Base-by-base conservation (phyloP, 106 monocot genomes). In the Posidonia australis region DNA sequence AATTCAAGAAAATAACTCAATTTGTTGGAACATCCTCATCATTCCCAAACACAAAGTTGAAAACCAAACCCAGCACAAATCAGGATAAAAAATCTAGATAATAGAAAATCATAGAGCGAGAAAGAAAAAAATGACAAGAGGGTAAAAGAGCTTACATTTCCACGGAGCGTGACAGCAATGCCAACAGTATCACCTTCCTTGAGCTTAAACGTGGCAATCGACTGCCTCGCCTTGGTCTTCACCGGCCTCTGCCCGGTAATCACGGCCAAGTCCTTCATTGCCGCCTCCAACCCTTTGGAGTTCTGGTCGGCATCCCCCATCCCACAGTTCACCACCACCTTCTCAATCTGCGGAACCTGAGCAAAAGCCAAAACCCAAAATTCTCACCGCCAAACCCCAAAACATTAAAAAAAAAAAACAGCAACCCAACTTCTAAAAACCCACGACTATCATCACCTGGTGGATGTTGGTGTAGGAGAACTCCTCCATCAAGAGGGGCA, bases 241-340 rank as follows among this genome's bases (percentile, higher is more conserved):
- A 86, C 81, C 1, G 94, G 94, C 65, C 80, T 82, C 80, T 96
- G 94, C 44, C 88, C 88, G 0, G 85, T 83, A 27, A 93, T 93
- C n/a, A 66, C 5, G 14, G 93, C 57, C 67, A 93, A 43, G 54
- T 90, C 82, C 78, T 78, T 96, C 56, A 96, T 84, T 16, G 80
- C 84, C 27, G 81, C 79, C 62, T 96, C 90, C 63, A 96, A 62
- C 13, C 90, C 94, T 67, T 94, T 86, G 20, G 83, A 82, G 71
- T 90, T 94, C 69, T 90, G 84, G 53, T 84, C 86, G 14, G 89
- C 94, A 44, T 89, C 94, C 19, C 94, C 90, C 67, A 96, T 86
- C 42, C 94, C 94, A 29, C 94, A 90, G 58, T 96, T 96, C 65
- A 90, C 86, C n/a, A 84, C 84, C 5, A 94, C 54, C 75, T 94